phyloP scores from a whole-genome alignment of 139 green algal species.

The Gonium pectorale region DNA sequence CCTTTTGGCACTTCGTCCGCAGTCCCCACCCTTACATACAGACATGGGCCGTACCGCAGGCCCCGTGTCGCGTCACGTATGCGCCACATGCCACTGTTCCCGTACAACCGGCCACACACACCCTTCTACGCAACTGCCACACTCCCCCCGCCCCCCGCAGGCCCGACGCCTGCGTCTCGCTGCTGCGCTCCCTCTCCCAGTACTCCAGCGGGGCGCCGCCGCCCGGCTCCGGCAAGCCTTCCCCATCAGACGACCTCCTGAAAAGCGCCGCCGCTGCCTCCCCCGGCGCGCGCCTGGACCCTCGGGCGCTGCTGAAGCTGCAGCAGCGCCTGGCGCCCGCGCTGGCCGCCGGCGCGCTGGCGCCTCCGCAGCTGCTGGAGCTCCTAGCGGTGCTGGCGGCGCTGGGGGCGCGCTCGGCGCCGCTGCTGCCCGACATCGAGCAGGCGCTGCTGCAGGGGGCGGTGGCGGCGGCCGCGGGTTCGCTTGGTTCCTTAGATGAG shows the following conservation, averaged over 20 bases:
- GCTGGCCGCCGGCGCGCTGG: neutral
- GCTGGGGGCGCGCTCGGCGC: neutral
- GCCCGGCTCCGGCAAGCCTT: too few relatives aligned
- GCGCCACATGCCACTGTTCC: too few relatives aligned
- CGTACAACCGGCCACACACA: too few relatives aligned
- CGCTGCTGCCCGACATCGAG: slow-evolving; percentile 8
- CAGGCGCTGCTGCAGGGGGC: neutral
- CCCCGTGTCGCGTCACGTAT: too few relatives aligned
- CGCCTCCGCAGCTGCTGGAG: neutral
- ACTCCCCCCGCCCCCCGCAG: neutral
- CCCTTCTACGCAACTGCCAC: too few relatives aligned
- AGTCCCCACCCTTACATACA: too few relatives aligned
- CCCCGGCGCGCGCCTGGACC: neutral
- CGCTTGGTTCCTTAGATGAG: too few relatives aligned
- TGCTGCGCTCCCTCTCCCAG: neutral
- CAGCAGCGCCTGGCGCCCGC: slow-evolving; percentile 14
- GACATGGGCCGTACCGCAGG: too few relatives aligned
- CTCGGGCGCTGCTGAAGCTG: neutral
- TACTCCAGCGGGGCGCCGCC: neutral
- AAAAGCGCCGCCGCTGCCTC: too few relatives aligned
- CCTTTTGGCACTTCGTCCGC: too few relatives aligned
- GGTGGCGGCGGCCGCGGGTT: neutral
- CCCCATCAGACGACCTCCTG: too few relatives aligned
- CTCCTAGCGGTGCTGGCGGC: neutral
- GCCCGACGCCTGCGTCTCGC: slow-evolving; percentile 17